Evolutionary conservation across 108 stramenopile species (phyloP).

Genomic region (Halocafeteria seosinensis): DNA sequence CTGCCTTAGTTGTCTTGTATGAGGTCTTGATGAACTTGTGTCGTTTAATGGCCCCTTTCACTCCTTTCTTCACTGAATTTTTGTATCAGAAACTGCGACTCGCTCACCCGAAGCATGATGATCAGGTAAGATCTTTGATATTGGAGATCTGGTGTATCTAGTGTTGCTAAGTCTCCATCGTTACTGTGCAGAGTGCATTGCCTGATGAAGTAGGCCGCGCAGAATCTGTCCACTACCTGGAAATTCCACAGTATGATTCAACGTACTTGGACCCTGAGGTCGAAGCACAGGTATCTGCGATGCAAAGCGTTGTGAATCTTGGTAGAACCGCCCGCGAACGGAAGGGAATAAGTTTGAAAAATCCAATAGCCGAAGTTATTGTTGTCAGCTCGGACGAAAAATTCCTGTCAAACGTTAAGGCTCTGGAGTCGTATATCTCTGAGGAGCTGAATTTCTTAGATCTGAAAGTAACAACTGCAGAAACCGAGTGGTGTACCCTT

Average conservation of each 20-base stretch:
- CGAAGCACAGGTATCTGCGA: conserved; percentile 64
- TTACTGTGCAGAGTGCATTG: no score
- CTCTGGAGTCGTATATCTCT: conserved; percentile 71
- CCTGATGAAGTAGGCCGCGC: conserved; percentile 74
- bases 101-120: conserved; percentile 41
- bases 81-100: conserved; percentile 86
- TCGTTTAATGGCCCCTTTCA: conserved; percentile 91
- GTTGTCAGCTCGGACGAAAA: conserved; percentile 59
- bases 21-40: conserved; percentile 78
- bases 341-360: conserved; percentile 65
- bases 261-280: conserved; percentile 60
- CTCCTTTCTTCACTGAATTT: conserved; percentile 93
- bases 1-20: conserved; percentile 71
- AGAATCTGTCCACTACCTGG: conserved; percentile 78
- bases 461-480: conserved; percentile 50
- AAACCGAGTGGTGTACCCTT: conserved; percentile 73
- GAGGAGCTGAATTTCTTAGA: conserved; percentile 89
- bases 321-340: conserved; percentile 79
- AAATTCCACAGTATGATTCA: conserved; percentile 59
- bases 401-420: conserved; percentile 51
- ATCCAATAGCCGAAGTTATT: conserved; percentile 71
- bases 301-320: conserved; percentile 75
- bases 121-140: no score
- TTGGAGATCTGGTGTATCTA: no score
- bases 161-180: no score